A percentile compares a stretch with the other conserved stretches of the same genome.
Evolutionary conservation across 2,329 filamentous ascomycete species (phyloP).

Genomic region (Colletotrichum eleusines): DNA sequence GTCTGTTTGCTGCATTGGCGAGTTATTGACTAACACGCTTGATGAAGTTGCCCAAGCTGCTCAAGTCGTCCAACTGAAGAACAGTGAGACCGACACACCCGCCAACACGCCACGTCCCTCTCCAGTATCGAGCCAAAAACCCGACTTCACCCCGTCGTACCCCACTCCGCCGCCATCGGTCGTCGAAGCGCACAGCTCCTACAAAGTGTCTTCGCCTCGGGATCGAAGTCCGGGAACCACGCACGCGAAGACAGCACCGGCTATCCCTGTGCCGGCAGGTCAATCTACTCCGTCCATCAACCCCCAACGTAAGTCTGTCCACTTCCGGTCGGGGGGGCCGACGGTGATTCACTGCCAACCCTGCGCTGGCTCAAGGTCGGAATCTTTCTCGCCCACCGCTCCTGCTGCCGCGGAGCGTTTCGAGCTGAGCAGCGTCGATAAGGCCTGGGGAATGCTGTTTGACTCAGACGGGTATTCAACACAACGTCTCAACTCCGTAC

Average conservation of each 20-base stretch:
- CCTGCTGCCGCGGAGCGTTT: not conserved
- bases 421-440: conserved; percentile 72
- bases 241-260: not conserved
- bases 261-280: not conserved
- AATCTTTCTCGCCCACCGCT: conserved; percentile 7
- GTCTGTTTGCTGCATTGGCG: not conserved
- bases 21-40: conserved; percentile 14
- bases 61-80: conserved; percentile 29
- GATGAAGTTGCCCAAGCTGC: conserved; percentile 29
- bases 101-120: conserved; percentile 12
- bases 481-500: conserved; percentile 74
- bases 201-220: conserved; percentile 25
- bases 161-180: conserved; percentile 24
- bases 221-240: conserved; percentile 19
- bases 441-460: conserved; percentile 83
- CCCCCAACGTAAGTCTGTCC: conserved; percentile 24
- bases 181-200: not conserved
- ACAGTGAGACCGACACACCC: conserved; percentile 16
- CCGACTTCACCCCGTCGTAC: conserved; percentile 19
- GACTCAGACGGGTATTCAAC: conserved; percentile 76
- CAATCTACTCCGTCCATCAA: conserved; percentile 23
- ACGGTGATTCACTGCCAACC: conserved; percentile 36
- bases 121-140: conserved; percentile 13
- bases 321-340: conserved; percentile 28
- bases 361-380: not conserved